Base-by-base conservation (phyloP, 192 early-diverging fungal species). In the Entrophospora sp. region DNA sequence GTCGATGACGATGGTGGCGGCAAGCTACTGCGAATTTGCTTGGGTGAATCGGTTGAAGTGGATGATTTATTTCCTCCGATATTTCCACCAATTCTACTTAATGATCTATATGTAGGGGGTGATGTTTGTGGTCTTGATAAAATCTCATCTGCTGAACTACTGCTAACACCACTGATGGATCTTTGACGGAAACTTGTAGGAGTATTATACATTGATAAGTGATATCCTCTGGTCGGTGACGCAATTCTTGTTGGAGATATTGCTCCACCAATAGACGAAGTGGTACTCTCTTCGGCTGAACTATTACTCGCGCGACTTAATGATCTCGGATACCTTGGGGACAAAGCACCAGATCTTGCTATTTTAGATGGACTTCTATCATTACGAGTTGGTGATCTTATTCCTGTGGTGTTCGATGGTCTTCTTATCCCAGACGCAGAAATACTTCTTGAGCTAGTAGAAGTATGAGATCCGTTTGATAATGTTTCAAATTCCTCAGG, bases 401-500 rank as follows among this genome's bases (percentile, higher is more conserved):
- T 18, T n/a, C 64, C 64, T 2, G 27, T 35, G 4, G 45, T 36
- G 0, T 24, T 64, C 40, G 64, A 51, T 2, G 46, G 49, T 51
- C 32, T 51, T 31, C 64, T 16, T 51, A 51, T 51, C 12, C 44
- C 35, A 3, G 48, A 53, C 31, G 52, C 53, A 36, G 64, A 6
- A 42, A 48, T 66, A 37, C 49, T 27, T 22, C 34, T 16, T 37
- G 64, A 66, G 16, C 43, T 55, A 12, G 53, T 49, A n/a, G 64
- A 66, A 24, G 64, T 66, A 35, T 38, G 30, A 31, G 64, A 66
- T 28, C 64, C 64, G 30, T 66, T 66, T 51, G 64, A 66, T 49
- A 38, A 37, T 36, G 64, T 66, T 27, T 66, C 64, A 55, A 30
- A 66, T 40, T 66, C 64, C 31, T 64, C 61, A 14, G 43, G 61